These are phyloP conservation scores for Cladophialophora psammophila DNA, from an alignment of 2,329 filamentous ascomycete genomes.

Conservation along the genomic window DNA sequence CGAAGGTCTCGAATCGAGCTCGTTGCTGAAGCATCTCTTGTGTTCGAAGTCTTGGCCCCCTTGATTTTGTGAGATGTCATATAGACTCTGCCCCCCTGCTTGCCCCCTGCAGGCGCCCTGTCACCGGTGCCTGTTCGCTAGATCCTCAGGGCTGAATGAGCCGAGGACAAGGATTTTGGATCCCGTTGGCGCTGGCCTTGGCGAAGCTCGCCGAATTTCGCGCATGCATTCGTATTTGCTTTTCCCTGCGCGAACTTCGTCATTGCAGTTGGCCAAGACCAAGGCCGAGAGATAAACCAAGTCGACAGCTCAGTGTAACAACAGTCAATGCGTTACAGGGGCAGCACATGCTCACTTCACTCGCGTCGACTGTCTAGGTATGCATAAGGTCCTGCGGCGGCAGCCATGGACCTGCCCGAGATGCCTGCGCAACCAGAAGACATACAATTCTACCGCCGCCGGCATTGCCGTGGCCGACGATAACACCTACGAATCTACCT, in stretches of 20 bases:
- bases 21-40: not conserved
- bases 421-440: conserved; percentile 38
- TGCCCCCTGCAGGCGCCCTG: too few relatives aligned
- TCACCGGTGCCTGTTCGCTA: not conserved
- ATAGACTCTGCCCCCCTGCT: not conserved
- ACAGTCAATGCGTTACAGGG: not conserved
- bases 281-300: not conserved
- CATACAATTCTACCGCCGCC: conserved; percentile 34
- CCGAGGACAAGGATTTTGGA: not conserved
- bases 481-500: conserved; percentile 30
- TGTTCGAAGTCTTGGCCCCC: not conserved
- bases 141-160: not conserved
- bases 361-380: conserved; percentile 19
- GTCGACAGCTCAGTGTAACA: not conserved
- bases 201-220: not conserved
- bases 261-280: not conserved
- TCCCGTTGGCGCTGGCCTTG: not conserved
- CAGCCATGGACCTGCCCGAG: conserved; percentile 52
- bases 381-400: conserved; percentile 48
- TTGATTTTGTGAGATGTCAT: not conserved
- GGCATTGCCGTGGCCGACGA: conserved; percentile 25
- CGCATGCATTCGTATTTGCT: not conserved
- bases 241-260: not conserved
- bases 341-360: not conserved
- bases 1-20: not conserved